Percentiles rank a stretch among this genome's conserved stretches.
These are phyloP conservation scores for Ophiosphaerella narmari DNA, from an alignment of 2,329 filamentous ascomycete species.

Conservation along the genomic window DNA sequence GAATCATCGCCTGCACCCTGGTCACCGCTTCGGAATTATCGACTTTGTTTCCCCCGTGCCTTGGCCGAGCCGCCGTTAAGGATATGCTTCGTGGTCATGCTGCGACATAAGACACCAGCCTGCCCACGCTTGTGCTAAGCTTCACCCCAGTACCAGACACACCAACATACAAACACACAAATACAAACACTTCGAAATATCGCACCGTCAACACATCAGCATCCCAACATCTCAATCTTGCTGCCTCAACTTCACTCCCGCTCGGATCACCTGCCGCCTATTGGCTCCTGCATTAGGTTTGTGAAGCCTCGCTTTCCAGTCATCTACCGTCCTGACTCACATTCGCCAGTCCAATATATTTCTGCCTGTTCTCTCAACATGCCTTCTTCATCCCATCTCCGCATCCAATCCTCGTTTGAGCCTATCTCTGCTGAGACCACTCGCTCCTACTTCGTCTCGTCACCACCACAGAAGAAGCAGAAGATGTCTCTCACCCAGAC, in stretches of 20 bases:
- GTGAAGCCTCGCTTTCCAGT: conserved; percentile 38
- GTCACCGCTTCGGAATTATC: conserved; percentile 8
- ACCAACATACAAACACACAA: not conserved
- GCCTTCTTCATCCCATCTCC: conserved; percentile 54
- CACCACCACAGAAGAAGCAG: conserved; percentile 63
- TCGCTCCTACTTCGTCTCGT: conserved; percentile 49
- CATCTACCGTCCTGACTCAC: conserved; percentile 59
- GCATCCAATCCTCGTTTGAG: conserved; percentile 53
- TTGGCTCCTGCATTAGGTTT: conserved; percentile 39
- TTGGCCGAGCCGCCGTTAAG: conserved; percentile 28
- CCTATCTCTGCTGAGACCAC: conserved; percentile 52
- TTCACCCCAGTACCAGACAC: conserved; percentile 6
- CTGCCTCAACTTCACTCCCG: conserved; percentile 11
- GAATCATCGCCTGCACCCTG: conserved; percentile 20
- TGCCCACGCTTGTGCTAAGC: conserved; percentile 15
- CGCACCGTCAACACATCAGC: not conserved
- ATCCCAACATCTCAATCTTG: conserved; percentile 7
- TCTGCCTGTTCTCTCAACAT: conserved; percentile 43
- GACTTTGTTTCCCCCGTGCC: conserved; percentile 1
- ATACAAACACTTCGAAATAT: not conserved
- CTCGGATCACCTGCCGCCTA: conserved; percentile 42
- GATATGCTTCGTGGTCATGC: conserved; percentile 31
- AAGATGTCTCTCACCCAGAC: conserved; percentile 98
- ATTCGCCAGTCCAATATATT: conserved; percentile 34
- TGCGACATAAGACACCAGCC: conserved; percentile 39